Base-by-base conservation (phyloP, 768 basidiomycete genomes). In the Suillus brevipes region DNA sequence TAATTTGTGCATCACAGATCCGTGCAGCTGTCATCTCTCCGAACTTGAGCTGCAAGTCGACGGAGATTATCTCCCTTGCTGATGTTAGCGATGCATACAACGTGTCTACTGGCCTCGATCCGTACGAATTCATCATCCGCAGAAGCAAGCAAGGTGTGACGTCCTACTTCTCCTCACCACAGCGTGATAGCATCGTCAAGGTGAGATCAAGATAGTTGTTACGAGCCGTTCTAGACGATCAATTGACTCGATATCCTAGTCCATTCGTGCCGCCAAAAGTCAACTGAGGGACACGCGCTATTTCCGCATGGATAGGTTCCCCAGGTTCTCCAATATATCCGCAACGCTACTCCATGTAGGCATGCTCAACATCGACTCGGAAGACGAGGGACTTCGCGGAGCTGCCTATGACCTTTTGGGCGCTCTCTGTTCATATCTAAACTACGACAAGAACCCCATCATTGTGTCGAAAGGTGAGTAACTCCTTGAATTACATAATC, bases 11-110 rank as follows among this genome's bases (percentile, higher is more conserved):
- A 50, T 23, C 58, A 31, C 68, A 91, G 87, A 82, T 86, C 68
- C 91, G 89, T 71, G 85, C 92, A n/a, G 83, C 85, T 69, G 81
- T 85, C 9, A 85, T 95, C 52, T 90, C 89, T 5, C 85, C 89
- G 2, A 78, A 81, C 0, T 77, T 94, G 59, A 83, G 87, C 12
- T 91, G 91, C 77, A 87, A 87, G 77, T 87, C 91, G 3, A 91
- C 89, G 1, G 95, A 97, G 70, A 87, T 97, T 62, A 88, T 96
- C 62, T 84, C 87, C 7, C 77, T 95, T 31, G 78, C 84, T 4
- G 94, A 96, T 65, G 85, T 97, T 67, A 93, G 92, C 77, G 95
- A 97, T 69, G 85, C 93, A 1, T 91, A 94, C 76, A 91, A 90
- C 53, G 87, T 94, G 25, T 86, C 88, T 2, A 90, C 88, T 18